Conservation (phyloP, 2,329 filamentous ascomycete genomes). For the Pseudogymnoascus sp. region DNA sequence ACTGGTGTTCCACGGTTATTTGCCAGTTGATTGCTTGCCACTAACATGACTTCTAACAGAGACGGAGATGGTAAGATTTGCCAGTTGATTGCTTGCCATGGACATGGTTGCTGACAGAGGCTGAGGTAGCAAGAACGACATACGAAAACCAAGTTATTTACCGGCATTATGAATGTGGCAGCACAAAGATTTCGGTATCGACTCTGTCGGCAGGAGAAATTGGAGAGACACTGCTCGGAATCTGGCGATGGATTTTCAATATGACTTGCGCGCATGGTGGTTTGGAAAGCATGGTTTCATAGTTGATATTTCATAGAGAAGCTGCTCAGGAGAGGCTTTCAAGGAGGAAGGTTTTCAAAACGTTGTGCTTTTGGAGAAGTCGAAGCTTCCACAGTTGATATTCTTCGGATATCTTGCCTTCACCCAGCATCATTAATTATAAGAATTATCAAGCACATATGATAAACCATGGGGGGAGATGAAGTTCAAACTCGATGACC, state of each 20-base stretch:
- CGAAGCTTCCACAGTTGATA: background rate
- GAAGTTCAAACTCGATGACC: background rate
- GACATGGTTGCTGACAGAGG: too few relatives aligned
- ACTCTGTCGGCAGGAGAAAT: background rate
- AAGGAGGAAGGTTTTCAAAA: background rate
- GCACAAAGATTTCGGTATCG: background rate
- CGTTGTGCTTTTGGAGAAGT: background rate
- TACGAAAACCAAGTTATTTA: background rate
- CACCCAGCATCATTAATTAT: background rate
- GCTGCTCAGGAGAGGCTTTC: background rate
- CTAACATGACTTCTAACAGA: too few relatives aligned
- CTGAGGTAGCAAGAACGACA: background rate
- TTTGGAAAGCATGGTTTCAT: background rate
- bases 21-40: too few relatives aligned
- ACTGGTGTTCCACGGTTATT: too few relatives aligned
- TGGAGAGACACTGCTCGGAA: background rate
- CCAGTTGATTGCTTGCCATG: too few relatives aligned
- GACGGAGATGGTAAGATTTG: too few relatives aligned
- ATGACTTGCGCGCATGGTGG: background rate
- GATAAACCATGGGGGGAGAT: background rate
- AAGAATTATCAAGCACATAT: background rate
- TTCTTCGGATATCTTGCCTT: background rate
- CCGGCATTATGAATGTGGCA: background rate
- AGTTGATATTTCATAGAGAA: background rate
- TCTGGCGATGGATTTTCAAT: background rate